A percentile compares a stretch with the other conserved stretches of the same genome.
phyloP scores from a whole-genome alignment of 805 yeast species.

The Cyberlindnera samutprakarnensis region DNA sequence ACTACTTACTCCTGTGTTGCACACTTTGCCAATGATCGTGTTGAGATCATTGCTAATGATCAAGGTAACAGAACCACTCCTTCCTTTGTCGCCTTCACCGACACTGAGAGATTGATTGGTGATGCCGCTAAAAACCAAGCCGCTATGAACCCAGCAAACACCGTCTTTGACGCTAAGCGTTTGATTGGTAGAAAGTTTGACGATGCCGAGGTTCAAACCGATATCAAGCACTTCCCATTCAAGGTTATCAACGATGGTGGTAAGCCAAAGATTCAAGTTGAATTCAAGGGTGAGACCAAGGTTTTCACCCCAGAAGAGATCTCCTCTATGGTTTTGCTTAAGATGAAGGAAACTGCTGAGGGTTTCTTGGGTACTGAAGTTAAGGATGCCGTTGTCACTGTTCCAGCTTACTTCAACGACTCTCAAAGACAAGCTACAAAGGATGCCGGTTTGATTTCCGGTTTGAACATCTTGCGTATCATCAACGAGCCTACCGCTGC shows the following conservation, averaged over 20 bases:
- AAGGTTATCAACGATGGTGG: slow-evolving; percentile 64
- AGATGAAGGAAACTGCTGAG: slow-evolving; percentile 92
- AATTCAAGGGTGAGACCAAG: slow-evolving; percentile 68
- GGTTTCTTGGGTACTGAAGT: slow-evolving; percentile 78
- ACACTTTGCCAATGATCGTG: slow-evolving; percentile 85
- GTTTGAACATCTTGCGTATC: slow-evolving; percentile 17
- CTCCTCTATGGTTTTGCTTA: slow-evolving; percentile 84
- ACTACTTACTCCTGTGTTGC: slow-evolving; percentile 78
- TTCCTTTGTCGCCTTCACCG: slow-evolving; percentile 91
- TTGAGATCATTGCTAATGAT: slow-evolving; percentile 94
- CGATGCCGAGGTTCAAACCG: slow-evolving; percentile 73
- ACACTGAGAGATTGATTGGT: slow-evolving; percentile 56
- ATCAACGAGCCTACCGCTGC: slow-evolving; percentile 19
- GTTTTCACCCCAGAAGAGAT: slow-evolving; percentile 91
- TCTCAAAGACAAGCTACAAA: slow-evolving; percentile 18
- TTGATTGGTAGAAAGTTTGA: slow-evolving; percentile 84
- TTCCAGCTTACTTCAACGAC: slow-evolving; percentile 19
- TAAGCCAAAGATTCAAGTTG: slow-evolving; percentile 63
- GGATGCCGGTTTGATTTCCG: slow-evolving; percentile 17
- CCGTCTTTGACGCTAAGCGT: slow-evolving; percentile 89
- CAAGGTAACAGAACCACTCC: slow-evolving; percentile 99
- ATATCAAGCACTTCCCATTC: slow-evolving; percentile 83
- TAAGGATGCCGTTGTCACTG: slow-evolving; percentile 74
- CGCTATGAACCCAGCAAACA: slow-evolving; percentile 85
- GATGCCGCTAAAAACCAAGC: slow-evolving; percentile 48